Evolutionary conservation across 768 basidiomycete species (phyloP), one percentile per base, ranked within the genome.

Genomic region (Naganishia randhawae): DNA sequence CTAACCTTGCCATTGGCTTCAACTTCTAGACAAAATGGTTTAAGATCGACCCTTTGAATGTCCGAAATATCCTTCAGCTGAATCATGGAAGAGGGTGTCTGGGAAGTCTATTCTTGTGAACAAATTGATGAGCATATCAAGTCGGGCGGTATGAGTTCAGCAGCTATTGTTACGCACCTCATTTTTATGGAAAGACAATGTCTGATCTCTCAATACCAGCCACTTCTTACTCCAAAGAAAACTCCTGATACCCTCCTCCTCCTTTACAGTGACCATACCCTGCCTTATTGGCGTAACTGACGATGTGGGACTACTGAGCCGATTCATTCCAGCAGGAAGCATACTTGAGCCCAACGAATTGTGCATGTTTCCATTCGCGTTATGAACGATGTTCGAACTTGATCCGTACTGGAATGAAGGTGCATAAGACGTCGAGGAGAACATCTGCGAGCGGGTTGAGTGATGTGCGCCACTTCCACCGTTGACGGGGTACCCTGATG

Each of bases 221-320:
- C 89, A 97, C 78, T 91, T 90, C 75, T 89, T 86, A 78, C 89
- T 86, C 87, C 94, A 97, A 57, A 96, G 84, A 85, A 91, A 93
- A 71, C 89, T 90, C 2, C 89, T 87, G 71, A 97, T 87, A 0
- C 92, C 90, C 50, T 63, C 57, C 57, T 96, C 94, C 79, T 99
- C 95, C 83, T 98, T 98, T 74, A 95, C 83, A 78, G 85, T 88
- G 51, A 90, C 92, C 50, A 82, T 81, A n/a, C 90, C 95, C 70
- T 35, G 72, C 69, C 63, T 76, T 17, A 45, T 76, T 66, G 27
- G 57, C 25, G 67, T 67, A 32, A 45, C n/a, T 1, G 41, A 27
- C 3, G 57, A 61, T 41, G 57, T 61, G 37, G 57, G 39, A 6
- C 22, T 61, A 25, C 57, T 61, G 14, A 61, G 57, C 25, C 57